Percentiles rank a stretch among this genome's conserved stretches.
These are phyloP conservation scores for Colletotrichum lentis DNA, from an alignment of 2,329 filamentous ascomycete genomes.

Conservation along the genomic window DNA sequence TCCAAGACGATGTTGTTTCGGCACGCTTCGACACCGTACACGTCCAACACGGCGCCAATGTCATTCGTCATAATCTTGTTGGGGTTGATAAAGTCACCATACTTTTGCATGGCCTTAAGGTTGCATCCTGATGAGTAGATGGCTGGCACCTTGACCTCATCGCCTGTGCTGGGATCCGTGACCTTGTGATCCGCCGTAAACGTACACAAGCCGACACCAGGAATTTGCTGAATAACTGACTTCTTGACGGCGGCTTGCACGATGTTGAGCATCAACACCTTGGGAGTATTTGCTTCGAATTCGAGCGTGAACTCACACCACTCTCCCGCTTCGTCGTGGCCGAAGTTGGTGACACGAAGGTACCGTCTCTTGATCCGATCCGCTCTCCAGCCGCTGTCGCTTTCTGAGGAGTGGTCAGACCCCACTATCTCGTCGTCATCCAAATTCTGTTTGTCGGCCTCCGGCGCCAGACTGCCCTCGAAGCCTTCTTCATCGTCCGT, in stretches of 20 bases:
- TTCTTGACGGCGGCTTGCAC: conserved; percentile 82
- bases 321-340: conserved; percentile 78
- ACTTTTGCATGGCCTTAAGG: conserved; percentile 87
- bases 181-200: conserved; percentile 68
- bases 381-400: conserved; percentile 58
- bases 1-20: conserved; percentile 87
- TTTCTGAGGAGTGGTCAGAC: conserved; percentile 52
- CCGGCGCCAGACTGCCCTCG: conserved; percentile 57
- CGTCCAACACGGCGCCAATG: conserved; percentile 80
- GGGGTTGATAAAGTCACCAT: conserved; percentile 84
- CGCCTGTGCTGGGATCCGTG: conserved; percentile 55
- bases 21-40: conserved; percentile 94
- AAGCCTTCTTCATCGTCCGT: conserved; percentile 62
- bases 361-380: conserved; percentile 70
- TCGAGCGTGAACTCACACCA: conserved; percentile 85
- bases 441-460: conserved; percentile 34
- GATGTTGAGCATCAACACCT: conserved; percentile 90
- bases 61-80: conserved; percentile 92
- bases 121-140: conserved; percentile 88
- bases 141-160: conserved; percentile 60
- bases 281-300: conserved; percentile 81
- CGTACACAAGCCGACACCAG: conserved; percentile 76
- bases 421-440: conserved; percentile 52
- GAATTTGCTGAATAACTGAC: conserved; percentile 87
- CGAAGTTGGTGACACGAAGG: conserved; percentile 76